Percentiles rank a stretch among this genome's conserved stretches.
Evolutionary conservation across 2,329 filamentous ascomycete genomes (phyloP).

Genomic region (Aspergillus terreus): DNA sequence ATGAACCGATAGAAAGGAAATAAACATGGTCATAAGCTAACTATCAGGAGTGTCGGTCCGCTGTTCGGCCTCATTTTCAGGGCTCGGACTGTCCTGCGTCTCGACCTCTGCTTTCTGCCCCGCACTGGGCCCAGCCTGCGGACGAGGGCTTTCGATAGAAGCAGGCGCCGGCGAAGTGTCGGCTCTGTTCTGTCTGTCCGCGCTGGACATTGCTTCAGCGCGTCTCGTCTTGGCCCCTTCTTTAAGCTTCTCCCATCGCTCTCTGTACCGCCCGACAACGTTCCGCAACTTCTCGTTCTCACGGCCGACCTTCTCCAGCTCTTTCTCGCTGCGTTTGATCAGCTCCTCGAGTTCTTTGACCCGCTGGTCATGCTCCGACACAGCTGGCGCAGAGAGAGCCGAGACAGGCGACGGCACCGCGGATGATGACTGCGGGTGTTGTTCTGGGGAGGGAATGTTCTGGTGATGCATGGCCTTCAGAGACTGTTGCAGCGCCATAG

Average conservation of each 20-base stretch:
- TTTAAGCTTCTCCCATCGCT: constrained; percentile 67
- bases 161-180: background rate
- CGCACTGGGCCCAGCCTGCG: background rate
- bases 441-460: constrained; percentile 26
- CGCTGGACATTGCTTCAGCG: constrained; percentile 21
- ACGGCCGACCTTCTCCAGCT: constrained; percentile 60
- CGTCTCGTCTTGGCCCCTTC: constrained; percentile 53
- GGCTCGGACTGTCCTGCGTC: background rate
- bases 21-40: too few relatives aligned
- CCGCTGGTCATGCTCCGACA: constrained; percentile 46
- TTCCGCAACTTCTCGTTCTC: constrained; percentile 59
- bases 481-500: constrained; percentile 81
- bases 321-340: constrained; percentile 54
- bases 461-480: constrained; percentile 51
- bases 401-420: constrained; percentile 22
- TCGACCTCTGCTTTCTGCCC: background rate
- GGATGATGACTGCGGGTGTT: constrained; percentile 27
- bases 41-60: too few relatives aligned
- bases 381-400: constrained; percentile 14
- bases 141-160: background rate
- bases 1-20: too few relatives aligned
- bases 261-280: constrained; percentile 55
- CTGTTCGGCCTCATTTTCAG: background rate
- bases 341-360: constrained; percentile 67
- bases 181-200: background rate